Conservation (phyloP, 805 yeast species). For the Candida dajiaensis region DNA sequence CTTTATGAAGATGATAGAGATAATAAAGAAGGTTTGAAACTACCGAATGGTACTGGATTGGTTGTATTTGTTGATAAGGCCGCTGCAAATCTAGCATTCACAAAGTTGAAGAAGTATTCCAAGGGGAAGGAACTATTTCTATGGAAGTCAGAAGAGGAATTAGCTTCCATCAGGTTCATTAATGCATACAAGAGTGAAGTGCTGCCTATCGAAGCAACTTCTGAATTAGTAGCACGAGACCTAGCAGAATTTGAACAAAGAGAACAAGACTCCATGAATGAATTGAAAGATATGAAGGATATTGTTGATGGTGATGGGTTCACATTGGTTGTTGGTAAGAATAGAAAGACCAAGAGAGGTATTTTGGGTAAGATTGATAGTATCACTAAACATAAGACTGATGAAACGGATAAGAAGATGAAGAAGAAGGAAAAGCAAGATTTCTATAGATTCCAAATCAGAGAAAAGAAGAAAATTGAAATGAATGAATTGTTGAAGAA, state of each 20-base stretch:
- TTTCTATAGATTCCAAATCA: slow-evolving; percentile 92
- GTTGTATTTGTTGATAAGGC: slow-evolving; percentile 70
- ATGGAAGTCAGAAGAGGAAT: slow-evolving; percentile 25
- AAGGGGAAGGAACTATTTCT: slow-evolving; percentile 30
- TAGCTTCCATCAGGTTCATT: slow-evolving; percentile 37
- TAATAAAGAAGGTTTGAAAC: slow-evolving; percentile 31
- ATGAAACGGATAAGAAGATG: slow-evolving; percentile 36
- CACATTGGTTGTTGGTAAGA: slow-evolving; percentile 82
- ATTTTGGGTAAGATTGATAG: slow-evolving; percentile 50
- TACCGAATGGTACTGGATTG: slow-evolving; percentile 72
- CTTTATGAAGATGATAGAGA: slow-evolving; percentile 30
- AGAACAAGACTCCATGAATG: slow-evolving; percentile 58
- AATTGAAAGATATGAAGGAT: slow-evolving; percentile 47
- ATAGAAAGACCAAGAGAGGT: slow-evolving; percentile 74
- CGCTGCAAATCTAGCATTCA: slow-evolving; percentile 57
- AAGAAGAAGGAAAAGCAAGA: slow-evolving; percentile 79
- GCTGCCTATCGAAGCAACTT: slow-evolving; percentile 40
- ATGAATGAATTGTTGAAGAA: slow-evolving; percentile 80
- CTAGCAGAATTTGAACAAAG: slow-evolving; percentile 63
- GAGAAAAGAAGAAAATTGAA: slow-evolving; percentile 88
- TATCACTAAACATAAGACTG: slow-evolving; percentile 31
- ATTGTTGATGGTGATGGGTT: slow-evolving; percentile 91
- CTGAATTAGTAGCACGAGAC: slow-evolving; percentile 52
- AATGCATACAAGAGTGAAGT: slow-evolving; percentile 32
- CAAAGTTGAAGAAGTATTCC: slow-evolving; percentile 48